Conservation (phyloP, 2,329 filamentous ascomycete species). For the Neurospora sp. region DNA sequence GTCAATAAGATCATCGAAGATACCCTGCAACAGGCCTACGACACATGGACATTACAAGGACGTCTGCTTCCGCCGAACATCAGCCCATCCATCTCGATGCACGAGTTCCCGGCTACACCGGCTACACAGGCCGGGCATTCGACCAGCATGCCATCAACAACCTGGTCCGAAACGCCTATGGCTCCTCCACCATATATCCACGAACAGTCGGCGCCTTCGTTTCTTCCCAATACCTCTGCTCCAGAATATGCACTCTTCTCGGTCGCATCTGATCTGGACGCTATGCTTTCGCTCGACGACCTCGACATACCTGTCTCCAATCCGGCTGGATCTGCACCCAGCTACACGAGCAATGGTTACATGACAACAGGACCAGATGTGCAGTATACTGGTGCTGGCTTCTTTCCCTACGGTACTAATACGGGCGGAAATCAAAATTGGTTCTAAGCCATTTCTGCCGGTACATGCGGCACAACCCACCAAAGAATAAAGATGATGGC, state of each 20-base stretch:
- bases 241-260: neutral
- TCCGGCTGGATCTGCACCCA: neutral
- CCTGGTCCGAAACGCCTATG: neutral
- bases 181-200: neutral
- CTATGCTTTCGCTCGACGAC: neutral
- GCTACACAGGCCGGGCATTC: neutral
- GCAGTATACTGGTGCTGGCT: neutral
- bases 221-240: neutral
- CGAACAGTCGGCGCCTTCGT: neutral
- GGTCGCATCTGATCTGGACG: neutral
- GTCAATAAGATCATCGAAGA: conserved; percentile 3
- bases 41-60: neutral
- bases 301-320: neutral
- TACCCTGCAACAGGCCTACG: conserved; percentile 1
- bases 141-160: neutral
- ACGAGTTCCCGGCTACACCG: neutral
- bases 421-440: neutral
- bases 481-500: neutral
- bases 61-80: neutral
- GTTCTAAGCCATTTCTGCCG: neutral
- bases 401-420: neutral
- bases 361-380: neutral
- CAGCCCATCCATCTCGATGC: neutral
- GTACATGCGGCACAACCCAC: neutral
- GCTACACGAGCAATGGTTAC: neutral